These are phyloP conservation scores for Lepiota subincarnata DNA, from an alignment of 768 basidiomycete species.

Conservation along the genomic window DNA sequence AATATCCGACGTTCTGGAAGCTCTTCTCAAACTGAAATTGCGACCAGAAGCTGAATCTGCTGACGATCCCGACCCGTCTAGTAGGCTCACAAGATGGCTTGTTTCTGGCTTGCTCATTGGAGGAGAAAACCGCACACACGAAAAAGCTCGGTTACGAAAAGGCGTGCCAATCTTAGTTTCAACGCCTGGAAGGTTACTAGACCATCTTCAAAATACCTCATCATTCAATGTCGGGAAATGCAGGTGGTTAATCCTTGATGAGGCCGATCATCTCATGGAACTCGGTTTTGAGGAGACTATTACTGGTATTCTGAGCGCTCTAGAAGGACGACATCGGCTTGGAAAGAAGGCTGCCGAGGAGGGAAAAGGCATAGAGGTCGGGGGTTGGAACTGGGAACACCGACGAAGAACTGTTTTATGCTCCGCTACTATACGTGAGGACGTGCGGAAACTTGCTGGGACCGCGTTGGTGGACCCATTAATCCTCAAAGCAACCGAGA, in stretches of 20 bases:
- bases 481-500: constrained; percentile 73
- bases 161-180: constrained; percentile 94
- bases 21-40: constrained; percentile 71
- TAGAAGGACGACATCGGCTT: constrained; percentile 79
- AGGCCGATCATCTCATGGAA: constrained; percentile 97
- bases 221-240: constrained; percentile 92
- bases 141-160: constrained; percentile 93
- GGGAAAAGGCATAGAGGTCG: constrained; percentile 66
- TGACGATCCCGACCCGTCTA: constrained; percentile 40
- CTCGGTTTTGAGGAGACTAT: constrained; percentile 97
- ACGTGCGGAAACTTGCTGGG: constrained; percentile 91
- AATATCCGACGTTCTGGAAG: constrained; percentile 91
- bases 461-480: constrained; percentile 73
- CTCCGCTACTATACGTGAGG: constrained; percentile 94
- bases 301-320: constrained; percentile 77
- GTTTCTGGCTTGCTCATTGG: constrained; percentile 92
- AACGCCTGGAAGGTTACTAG: constrained; percentile 91
- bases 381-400: constrained; percentile 82
- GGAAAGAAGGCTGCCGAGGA: constrained; percentile 65
- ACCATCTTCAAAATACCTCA: constrained; percentile 94
- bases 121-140: constrained; percentile 90
- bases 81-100: constrained; percentile 79
- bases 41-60: constrained; percentile 52
- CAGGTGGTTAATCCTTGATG: constrained; percentile 94
- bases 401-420: constrained; percentile 85